Base-by-base conservation (phyloP, 2,329 filamentous ascomycete genomes). In the Aspergillus sp. region DNA sequence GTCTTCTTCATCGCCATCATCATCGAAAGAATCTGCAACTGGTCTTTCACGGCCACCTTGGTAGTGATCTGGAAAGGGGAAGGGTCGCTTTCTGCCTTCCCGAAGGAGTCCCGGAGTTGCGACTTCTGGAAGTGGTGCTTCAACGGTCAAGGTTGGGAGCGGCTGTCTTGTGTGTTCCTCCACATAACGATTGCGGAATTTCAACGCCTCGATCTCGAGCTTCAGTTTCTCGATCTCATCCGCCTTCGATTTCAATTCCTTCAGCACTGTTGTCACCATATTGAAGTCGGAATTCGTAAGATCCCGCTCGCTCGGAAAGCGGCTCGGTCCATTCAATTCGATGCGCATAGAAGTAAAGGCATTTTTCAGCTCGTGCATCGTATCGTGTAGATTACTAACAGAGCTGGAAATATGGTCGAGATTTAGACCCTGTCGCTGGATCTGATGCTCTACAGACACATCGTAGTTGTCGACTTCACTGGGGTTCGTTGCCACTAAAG, bases 201-300 rank as follows among this genome's bases (percentile, higher is more conserved):
- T 75, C 56, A 76, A 52, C 0, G 72, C 68, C 56, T 76, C 72
- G 17, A 71, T 74, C 61, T 76, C 72, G 55, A 75, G 52, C 55
- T 70, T 75, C 46, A 76, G 47, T 48, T 67, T 72, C 54, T 76
- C 74, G 19, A 75, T 74, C 43, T 75, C 73, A 12, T 75, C 73
- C 1, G 73, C 69, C 55, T 76, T 76, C 11, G 60, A 65, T 56
- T 70, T 73, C n/a, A 76, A 65, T 55, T 76, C 73, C 56, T 68
- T 75, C 43, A 76, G 52, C 1, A 76, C 71, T 1, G 72, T 75
- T 8, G 68, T 67, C 21, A 76, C 66, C 73, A 76, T 75, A 23
- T 75, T 68, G 52, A 75, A 73, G 7, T 67, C 65, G 19, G 64
- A 64, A 14, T 62, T 64, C 11, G 65, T 55, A 2, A 58, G 50